Evolutionary conservation across 768 basidiomycete species (phyloP).

Genomic region (Erythrobasidium yunnanense): DNA sequence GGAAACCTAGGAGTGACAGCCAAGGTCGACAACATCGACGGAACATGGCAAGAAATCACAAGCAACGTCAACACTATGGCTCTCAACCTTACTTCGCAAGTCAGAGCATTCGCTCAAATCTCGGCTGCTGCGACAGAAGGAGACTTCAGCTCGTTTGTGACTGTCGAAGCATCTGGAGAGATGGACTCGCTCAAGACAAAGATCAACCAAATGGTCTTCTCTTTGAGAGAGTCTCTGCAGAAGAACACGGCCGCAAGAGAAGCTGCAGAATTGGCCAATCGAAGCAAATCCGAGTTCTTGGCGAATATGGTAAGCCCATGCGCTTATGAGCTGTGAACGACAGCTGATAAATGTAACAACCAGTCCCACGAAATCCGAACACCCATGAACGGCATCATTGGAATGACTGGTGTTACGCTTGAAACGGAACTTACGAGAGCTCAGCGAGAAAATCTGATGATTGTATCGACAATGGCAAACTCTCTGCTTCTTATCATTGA

Average conservation of each 20-base stretch:
- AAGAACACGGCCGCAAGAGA: slow-evolving; percentile 97
- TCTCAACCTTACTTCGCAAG: slow-evolving; percentile 89
- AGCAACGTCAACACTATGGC: slow-evolving; percentile 94
- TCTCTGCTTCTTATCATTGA: slow-evolving; percentile 93
- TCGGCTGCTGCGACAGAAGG: slow-evolving; percentile 97
- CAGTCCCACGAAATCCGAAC: slow-evolving; percentile 79
- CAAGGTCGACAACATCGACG: slow-evolving; percentile 90
- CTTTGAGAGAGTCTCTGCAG: slow-evolving; percentile 88
- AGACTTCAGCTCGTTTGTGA: slow-evolving; percentile 97
- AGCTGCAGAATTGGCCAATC: slow-evolving; percentile 94
- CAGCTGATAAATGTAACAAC: no score
- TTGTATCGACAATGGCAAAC: slow-evolving; percentile 87
- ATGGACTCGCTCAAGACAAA: slow-evolving; percentile 98
- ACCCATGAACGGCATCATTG: slow-evolving; percentile 99
- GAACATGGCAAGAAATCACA: slow-evolving; percentile 99
- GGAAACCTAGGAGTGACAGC: slow-evolving; percentile 98
- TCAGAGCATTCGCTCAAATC: slow-evolving; percentile 96
- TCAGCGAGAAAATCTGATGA: slow-evolving; percentile 85
- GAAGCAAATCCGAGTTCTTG: slow-evolving; percentile 93
- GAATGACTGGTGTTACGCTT: slow-evolving; percentile 90
- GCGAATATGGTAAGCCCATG: slow-evolving; percentile 65
- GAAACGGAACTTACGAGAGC: slow-evolving; percentile 89
- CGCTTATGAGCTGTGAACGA: no score
- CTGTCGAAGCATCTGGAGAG: slow-evolving; percentile 93
- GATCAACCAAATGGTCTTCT: slow-evolving; percentile 98